Percentiles rank a stretch among this genome's conserved stretches.
Evolutionary conservation across 1,284 basidiomycete genomes (phyloP).

Genomic region (Pseudozyma tsukubaensis): DNA sequence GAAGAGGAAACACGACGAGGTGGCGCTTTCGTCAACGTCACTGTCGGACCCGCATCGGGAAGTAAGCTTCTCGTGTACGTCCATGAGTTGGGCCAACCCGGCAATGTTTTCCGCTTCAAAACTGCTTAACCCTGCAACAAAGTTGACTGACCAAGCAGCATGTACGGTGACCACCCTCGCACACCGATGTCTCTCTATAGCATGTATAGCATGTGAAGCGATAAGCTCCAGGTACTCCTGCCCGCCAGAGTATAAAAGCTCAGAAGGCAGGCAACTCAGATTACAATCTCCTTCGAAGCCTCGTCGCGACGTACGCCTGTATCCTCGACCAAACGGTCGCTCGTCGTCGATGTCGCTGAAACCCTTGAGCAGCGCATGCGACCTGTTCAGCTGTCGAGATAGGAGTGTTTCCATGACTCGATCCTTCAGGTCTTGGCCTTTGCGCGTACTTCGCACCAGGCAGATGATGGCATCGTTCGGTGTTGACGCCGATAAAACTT

Average conservation of each 20-base stretch:
- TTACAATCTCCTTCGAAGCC: no score
- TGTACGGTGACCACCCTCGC: conserved; percentile 35
- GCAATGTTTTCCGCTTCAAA: conserved; percentile 52
- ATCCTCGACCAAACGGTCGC: no score
- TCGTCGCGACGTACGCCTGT: no score
- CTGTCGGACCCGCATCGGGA: conserved; percentile 64
- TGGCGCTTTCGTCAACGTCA: no score
- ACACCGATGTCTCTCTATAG: not conserved
- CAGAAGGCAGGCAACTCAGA: no score
- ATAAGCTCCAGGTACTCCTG: no score
- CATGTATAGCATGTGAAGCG: no score
- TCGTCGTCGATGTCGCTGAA: no score
- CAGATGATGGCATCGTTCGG: conserved; percentile 71
- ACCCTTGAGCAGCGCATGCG: not conserved
- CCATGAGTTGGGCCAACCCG: conserved; percentile 22
- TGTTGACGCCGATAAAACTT: conserved; percentile 69
- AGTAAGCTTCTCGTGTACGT: conserved; percentile 66
- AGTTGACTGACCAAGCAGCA: conserved; percentile 62
- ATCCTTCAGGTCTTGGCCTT: no score
- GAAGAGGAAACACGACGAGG: conserved; percentile 69
- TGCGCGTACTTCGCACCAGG: no score
- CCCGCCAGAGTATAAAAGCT: no score
- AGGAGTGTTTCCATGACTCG: no score
- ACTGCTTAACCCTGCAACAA: conserved; percentile 40
- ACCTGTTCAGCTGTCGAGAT: not conserved